Evolutionary conservation across 495 filamentous ascomycete species (phyloP), one percentile per base, ranked within the genome.

Genomic region (Penicillium ochrochloron): DNA sequence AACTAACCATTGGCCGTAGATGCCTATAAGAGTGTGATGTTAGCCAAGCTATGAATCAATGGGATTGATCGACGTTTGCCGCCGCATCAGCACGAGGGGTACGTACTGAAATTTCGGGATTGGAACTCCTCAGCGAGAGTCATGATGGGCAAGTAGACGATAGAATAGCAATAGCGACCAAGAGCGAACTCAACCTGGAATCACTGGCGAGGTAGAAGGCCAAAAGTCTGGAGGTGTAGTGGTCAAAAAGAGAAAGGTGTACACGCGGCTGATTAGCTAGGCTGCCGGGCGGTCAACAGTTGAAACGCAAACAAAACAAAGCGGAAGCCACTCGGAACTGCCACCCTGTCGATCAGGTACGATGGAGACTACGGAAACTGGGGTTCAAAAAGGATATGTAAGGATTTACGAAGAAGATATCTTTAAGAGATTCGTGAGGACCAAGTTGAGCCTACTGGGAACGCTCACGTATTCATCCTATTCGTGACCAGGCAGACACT

Each of bases 1-100:
- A 41, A 85, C 90, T 86, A 77, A 99, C 95, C 95, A 99, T 96
- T 99, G 95, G 75, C 91, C 95, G 75, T 99, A 99, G 81, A 99
- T 99, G 85, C 96, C 95, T 99, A 75, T 42, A 58, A 37, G 44
- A 64, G 66, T 39, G 68, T 62, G 63, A 60, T 59, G 67, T 82
- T 70, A 82, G 80, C 70, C 65, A 29, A 59, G 31, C 19, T 31
- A 57, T 63, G 41, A 48, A 62, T 63, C 50, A 61, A 59, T 57
- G 60, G 60, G 51, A 37, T 39, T 59, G 60, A 70, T 73, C 67
- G 72, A 68, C 62, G 63, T 60, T 35, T 39, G 67, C 53, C 60
- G 61, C 56, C 53, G 57, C 51, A 44, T 41, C 56, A 63, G 58
- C 56, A 60, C 55, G 51, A 64, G 59, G 50, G 60, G 60, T 56